Evolutionary conservation across 73 alveolate species (phyloP).

Genomic region (Paramecium tetraurelia): DNA sequence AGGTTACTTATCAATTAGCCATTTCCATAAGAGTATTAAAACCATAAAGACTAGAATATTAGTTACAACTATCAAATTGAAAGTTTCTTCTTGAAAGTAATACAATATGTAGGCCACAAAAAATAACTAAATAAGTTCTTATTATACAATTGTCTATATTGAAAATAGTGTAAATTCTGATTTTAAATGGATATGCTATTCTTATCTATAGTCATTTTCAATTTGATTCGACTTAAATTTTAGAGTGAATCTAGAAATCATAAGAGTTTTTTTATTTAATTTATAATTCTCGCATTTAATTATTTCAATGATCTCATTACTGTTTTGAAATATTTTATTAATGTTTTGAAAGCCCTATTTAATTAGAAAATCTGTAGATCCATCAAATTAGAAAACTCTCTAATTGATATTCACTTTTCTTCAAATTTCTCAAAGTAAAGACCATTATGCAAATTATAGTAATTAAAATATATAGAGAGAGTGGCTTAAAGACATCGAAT

Average conservation of each 20-base stretch:
- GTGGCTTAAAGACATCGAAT: background rate
- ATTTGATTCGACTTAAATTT: background rate
- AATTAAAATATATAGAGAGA: background rate
- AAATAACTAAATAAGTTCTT: background rate
- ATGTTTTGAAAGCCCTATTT: too few species aligned
- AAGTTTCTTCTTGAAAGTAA: background rate
- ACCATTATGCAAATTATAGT: too few species aligned
- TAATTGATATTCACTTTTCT: too few species aligned
- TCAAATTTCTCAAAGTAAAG: background rate
- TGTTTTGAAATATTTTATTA: background rate
- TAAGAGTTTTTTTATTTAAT: background rate
- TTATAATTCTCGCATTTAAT: background rate
- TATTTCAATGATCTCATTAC: background rate
- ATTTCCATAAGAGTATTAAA: background rate
- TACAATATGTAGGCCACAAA: background rate
- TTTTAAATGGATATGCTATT: background rate
- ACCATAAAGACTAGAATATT: background rate
- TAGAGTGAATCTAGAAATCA: background rate
- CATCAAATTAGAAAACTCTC: background rate
- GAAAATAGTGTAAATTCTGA: background rate
- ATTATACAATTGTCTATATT: background rate
- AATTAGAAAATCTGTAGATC: background rate
- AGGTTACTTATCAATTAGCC: background rate
- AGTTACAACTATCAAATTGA: background rate
- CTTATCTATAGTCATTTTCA: background rate